Base-by-base conservation (phyloP, 805 yeast species). In the Wickerhamomyces pijperi region DNA sequence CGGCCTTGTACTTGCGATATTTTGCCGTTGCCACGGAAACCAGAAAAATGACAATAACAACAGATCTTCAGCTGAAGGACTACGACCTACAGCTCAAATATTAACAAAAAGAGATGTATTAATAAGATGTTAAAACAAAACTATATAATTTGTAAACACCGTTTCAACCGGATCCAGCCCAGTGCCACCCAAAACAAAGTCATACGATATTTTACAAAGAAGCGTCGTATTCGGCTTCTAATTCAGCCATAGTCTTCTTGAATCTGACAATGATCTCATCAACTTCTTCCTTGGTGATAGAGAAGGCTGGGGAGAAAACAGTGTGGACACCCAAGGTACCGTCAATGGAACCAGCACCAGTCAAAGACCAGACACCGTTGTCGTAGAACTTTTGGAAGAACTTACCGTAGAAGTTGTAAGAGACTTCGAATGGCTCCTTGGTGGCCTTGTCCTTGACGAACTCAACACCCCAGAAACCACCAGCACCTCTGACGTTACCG, bases 381-480 rank as follows among this genome's bases (percentile, higher is more conserved):
- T 58, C 55, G 23, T 64, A 49, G 9, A 72, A 72, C 28, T 62
- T 64, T 28, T 54, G 53, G 41, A 41, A 54, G 38, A 60, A 52
- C 36, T 50, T 48, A 18, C 53, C 56, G 31, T 54, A 51, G 17
- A 66, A 45, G 39, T 49, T 49, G 18, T 41, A 17, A 8, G 47
- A 49, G 8, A 56, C 41, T 9, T 47, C 46, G 42, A 70, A 67
- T 19, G 64, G 58, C 44, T 67, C 68, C 42, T 66, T 68, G 15
- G 74, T 65, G 18, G 33, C 47, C 35, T 63, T 62, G 45, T 68
- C 54, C 44, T 68, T 61, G 40, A 69, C 71, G 18, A 70, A 52
- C 50, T 71, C 76, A 36, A 70, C 40, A 3, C 67, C 59, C 67
- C 74, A 67, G 54, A 71, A 71, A 7, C 68, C 65, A 36, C 76